These are phyloP conservation scores for Cornus controversa DNA, from an alignment of 148 eudicot genomes.

Conservation along the genomic window DNA sequence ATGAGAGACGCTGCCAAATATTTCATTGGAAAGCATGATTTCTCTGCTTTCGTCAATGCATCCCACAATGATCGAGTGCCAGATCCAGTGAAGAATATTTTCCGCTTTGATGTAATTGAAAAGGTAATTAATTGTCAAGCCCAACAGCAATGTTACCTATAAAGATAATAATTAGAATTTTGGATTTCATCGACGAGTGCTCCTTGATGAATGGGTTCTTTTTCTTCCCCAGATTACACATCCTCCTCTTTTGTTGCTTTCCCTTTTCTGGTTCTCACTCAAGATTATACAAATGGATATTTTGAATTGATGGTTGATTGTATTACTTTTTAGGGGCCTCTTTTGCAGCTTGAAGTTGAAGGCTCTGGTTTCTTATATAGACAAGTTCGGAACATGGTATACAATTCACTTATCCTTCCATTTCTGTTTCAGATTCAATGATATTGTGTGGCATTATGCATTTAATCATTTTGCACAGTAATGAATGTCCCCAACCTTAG, in stretches of 20 bases:
- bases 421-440: background rate
- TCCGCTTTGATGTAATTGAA: constrained; percentile 66
- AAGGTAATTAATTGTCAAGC: constrained; percentile 49
- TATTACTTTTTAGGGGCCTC: constrained; percentile 61
- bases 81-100: constrained; percentile 73
- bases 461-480: background rate
- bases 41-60: constrained; percentile 72
- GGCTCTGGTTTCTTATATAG: constrained; percentile 94
- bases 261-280: background rate
- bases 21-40: constrained; percentile 77
- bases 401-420: background rate
- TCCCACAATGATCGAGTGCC: constrained; percentile 56
- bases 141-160: constrained; percentile 1
- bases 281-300: background rate
- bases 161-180: background rate
- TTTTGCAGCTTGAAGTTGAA: constrained; percentile 89
- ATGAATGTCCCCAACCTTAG: no score
- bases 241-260: background rate
- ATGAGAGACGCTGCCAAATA: constrained; percentile 72
- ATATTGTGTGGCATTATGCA: background rate
- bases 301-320: constrained; percentile 5
- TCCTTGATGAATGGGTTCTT: background rate
- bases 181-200: background rate
- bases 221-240: background rate
- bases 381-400: constrained; percentile 98